Conservation (phyloP, 495 filamentous ascomycete species). For the Aspergillus taichungensis region DNA sequence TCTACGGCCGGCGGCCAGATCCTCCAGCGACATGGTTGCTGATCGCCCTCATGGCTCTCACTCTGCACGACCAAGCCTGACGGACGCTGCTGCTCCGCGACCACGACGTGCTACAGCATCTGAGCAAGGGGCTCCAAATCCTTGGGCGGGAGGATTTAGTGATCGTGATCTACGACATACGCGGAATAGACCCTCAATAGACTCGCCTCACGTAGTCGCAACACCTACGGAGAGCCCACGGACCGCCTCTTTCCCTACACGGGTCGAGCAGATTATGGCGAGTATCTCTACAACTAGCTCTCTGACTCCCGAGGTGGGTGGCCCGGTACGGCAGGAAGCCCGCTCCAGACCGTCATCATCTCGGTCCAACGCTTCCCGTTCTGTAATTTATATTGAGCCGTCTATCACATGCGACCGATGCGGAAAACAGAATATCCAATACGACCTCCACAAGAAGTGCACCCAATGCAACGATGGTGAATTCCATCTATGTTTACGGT, state of each 20-base stretch:
- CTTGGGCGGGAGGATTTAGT: conserved; percentile 21
- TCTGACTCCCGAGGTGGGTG: conserved; percentile 12
- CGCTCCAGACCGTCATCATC: conserved; percentile 28
- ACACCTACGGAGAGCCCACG: conserved; percentile 7
- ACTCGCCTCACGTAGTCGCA: conserved; percentile 8
- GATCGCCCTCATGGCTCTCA: conserved; percentile 27
- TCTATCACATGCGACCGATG: conserved; percentile 64
- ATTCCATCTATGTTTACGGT: conserved; percentile 69
- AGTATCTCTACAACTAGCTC: conserved; percentile 16
- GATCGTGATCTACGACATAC: conserved; percentile 17
- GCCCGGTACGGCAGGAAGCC: conserved; percentile 18
- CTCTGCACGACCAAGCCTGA: conserved; percentile 12
- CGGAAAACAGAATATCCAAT: conserved; percentile 57
- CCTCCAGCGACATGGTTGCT: conserved; percentile 35
- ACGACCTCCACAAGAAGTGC: conserved; percentile 76
- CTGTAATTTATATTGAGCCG: conserved; percentile 52
- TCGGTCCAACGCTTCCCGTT: conserved; percentile 16
- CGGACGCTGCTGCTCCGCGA: conserved; percentile 20
- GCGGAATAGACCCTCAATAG: conserved; percentile 12
- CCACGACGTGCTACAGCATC: conserved; percentile 31
- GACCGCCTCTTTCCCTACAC: conserved; percentile 3
- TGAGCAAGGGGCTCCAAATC: conserved; percentile 25
- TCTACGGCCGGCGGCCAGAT: conserved; percentile 28
- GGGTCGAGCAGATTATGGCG: conserved; percentile 5
- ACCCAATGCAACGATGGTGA: conserved; percentile 54